Percentiles rank a stretch among this genome's conserved stretches.
Conservation (phyloP, 345 rosid species). For the Aegle marmelos region DNA sequence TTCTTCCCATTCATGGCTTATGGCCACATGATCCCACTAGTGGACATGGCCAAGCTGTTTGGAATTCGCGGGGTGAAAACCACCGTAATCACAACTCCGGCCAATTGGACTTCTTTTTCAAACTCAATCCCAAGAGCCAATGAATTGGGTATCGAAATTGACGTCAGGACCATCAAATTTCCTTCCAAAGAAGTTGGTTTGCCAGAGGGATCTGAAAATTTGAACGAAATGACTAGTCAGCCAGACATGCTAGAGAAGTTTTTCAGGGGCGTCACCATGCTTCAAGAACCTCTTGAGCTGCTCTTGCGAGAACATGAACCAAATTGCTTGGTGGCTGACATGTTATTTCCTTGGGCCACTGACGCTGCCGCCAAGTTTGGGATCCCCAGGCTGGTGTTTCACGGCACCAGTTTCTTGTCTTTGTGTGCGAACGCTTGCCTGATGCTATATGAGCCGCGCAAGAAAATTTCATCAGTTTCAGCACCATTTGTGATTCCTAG, state of each 20-base stretch:
- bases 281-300: constrained; percentile 41
- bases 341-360: constrained; percentile 60
- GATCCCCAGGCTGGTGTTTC: constrained; percentile 53
- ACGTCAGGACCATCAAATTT: constrained; percentile 31
- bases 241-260: constrained; percentile 10
- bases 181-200: constrained; percentile 42
- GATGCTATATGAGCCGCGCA: constrained; percentile 37
- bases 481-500: constrained; percentile 45
- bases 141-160: constrained; percentile 26
- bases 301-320: constrained; percentile 36
- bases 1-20: constrained; percentile 55
- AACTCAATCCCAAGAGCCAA: constrained; percentile 25
- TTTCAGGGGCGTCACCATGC: constrained; percentile 23
- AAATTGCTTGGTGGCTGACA: constrained; percentile 53
- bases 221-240: constrained; percentile 21
- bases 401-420: constrained; percentile 45
- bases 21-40: constrained; percentile 52
- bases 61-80: constrained; percentile 36
- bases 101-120: constrained; percentile 24
- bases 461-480: constrained; percentile 30
- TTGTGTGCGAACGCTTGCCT: constrained; percentile 27
- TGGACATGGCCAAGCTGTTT: constrained; percentile 56
- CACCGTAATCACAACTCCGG: constrained; percentile 47
- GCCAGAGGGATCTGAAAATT: constrained; percentile 44
- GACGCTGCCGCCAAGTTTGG: constrained; percentile 42